Evolutionary conservation across 345 rosid genomes (phyloP), one percentile per base, ranked within the genome.

Genomic region (Geranium rotundifolium): DNA sequence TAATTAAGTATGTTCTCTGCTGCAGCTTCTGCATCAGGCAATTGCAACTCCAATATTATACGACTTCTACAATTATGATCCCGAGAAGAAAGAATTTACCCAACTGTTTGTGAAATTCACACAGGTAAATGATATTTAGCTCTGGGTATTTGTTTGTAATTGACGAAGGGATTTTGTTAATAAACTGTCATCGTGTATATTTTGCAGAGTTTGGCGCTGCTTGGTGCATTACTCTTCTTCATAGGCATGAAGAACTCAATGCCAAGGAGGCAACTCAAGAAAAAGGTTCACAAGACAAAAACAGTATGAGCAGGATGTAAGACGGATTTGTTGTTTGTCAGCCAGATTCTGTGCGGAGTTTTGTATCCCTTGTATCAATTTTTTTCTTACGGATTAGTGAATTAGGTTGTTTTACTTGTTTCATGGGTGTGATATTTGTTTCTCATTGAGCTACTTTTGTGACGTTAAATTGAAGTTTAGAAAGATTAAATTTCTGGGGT

Each of bases 231-330:
- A 67, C 77, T 89, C 19, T 86, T 81, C 71, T 89, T 80, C 59
- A 76, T 86, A 59, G 96, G 96, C 65, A 89, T 86, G 93, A 81
- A 75, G 75, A 89, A 89, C 80, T 83, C 93, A 15, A 77, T 83
- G 70, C 87, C 82, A 31, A 75, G 82, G 69, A 80, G 87, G 56
- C 88, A 82, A 39, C 74, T 64, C 31, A 79, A 76, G 85, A 88
- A 77, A 64, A 88, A 80, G 85, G 54, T 71, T 54, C 83, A 76
- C 17, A 88, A 88, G 59, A n/a, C 85, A 19, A 87, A 87, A 76
- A 60, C 85, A 29, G 50, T 2, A 63, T 83, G 73, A 80, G 37
- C 50, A 54, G 52, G 39, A 1, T 17, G n/a, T 37, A 13, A 2
- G 50, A 12, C 41, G 4, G 41, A 8, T 3, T 34, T 34, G 41